These are phyloP conservation scores for Endogone sp. DNA, from an alignment of 192 early-diverging fungal species.

Conservation along the genomic window DNA sequence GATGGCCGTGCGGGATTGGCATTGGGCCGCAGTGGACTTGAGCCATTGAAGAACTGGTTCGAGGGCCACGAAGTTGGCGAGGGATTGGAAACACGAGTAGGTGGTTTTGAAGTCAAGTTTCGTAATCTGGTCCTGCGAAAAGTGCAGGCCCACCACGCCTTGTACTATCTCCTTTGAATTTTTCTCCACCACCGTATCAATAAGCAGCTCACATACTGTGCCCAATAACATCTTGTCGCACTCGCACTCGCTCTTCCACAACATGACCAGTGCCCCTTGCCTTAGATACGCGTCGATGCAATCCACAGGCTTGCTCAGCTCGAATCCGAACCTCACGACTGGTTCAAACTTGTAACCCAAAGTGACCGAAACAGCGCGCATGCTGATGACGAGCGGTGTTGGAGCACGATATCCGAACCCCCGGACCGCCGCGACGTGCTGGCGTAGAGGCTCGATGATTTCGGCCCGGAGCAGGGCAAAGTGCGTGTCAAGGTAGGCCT, in stretches of 20 bases:
- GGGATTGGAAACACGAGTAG: not conserved
- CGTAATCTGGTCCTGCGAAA: not conserved
- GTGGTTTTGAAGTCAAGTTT: not conserved
- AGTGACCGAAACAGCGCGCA: not conserved
- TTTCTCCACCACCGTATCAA: not conserved
- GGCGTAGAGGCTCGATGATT: slow-evolving; percentile 3
- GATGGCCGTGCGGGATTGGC: not conserved
- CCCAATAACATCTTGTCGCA: not conserved
- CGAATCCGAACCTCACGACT: not conserved
- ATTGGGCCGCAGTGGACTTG: not conserved
- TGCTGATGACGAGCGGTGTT: no score
- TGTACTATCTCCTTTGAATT: not conserved
- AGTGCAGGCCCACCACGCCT: not conserved
- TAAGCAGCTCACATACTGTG: not conserved
- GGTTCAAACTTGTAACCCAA: not conserved
- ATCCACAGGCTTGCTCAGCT: not conserved
- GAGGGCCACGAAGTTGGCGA: not conserved
- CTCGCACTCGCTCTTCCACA: not conserved
- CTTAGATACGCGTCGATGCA: not conserved
- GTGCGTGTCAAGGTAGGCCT: slow-evolving; percentile 1
- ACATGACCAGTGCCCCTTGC: not conserved
- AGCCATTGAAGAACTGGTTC: not conserved
- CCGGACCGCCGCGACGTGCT: not conserved
- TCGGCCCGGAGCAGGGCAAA: slow-evolving; percentile 8
- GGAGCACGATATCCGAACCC: no score